phyloP scores from a whole-genome alignment of 2,329 filamentous ascomycete genomes.

The Reticulascus tulasneorum region DNA sequence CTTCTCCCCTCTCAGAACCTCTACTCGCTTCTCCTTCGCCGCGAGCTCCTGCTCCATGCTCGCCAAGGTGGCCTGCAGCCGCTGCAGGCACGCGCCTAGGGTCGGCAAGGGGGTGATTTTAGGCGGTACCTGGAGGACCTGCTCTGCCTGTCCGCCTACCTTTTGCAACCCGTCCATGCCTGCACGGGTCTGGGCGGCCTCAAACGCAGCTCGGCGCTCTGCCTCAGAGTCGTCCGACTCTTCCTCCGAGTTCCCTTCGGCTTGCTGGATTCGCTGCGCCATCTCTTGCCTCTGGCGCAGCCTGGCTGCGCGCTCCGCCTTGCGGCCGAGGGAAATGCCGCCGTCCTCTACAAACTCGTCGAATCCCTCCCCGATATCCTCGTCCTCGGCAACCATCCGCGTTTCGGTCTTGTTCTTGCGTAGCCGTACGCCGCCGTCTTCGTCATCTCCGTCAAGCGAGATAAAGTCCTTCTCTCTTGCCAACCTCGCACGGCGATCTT shows the following conservation, averaged over 20 bases:
- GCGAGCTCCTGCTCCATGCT: conserved; percentile 61
- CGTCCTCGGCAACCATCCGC: conserved; percentile 77
- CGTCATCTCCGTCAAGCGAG: conserved; percentile 57
- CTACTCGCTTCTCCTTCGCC: conserved; percentile 58
- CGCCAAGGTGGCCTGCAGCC: conserved; percentile 57
- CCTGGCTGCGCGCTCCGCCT: conserved; percentile 70
- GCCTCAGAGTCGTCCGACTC: conserved; percentile 67
- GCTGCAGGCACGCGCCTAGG: conserved; percentile 61
- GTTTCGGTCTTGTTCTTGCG: conserved; percentile 53
- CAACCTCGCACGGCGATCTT: conserved; percentile 72
- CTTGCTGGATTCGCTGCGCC: conserved; percentile 75
- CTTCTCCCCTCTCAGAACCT: conserved; percentile 65
- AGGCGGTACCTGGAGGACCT: conserved; percentile 57
- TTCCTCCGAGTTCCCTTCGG: conserved; percentile 62
- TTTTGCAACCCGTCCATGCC: conserved; percentile 73
- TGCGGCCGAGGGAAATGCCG: conserved; percentile 70
- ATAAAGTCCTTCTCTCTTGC: conserved; percentile 69
- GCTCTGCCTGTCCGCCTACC: conserved; percentile 33
- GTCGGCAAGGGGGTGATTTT: conserved; percentile 76
- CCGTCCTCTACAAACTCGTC: conserved; percentile 89
- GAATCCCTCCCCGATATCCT: conserved; percentile 89
- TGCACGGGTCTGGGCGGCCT: conserved; percentile 77
- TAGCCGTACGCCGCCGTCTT: conserved; percentile 30
- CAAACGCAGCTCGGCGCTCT: conserved; percentile 75
- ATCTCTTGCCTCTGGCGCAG: conserved; percentile 70